phyloP scores from a whole-genome alignment of 139 green algal genomes.

The Picochlorum sp. region DNA sequence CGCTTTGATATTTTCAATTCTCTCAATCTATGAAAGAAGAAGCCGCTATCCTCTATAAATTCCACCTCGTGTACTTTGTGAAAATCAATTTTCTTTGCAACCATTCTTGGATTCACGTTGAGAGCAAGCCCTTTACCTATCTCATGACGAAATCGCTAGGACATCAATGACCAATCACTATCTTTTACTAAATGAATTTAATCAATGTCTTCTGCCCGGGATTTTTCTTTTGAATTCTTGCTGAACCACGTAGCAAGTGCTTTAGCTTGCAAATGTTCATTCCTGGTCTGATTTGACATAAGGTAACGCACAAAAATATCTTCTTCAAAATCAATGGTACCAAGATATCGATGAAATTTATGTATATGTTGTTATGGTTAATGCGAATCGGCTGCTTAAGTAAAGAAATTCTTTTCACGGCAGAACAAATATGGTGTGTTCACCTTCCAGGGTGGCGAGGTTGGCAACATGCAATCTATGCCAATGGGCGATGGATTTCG shows the following conservation, averaged over 20 bases:
- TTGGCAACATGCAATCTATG: conserved; percentile 94
- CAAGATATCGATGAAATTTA: no score
- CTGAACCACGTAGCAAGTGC: neutral
- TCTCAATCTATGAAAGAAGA: conserved; percentile 14
- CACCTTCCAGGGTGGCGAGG: conserved; percentile 6
- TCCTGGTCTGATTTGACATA: no score
- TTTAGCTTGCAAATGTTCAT: no score
- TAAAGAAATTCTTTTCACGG: no score
- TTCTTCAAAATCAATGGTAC: no score
- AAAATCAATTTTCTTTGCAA: neutral
- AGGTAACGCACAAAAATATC: no score
- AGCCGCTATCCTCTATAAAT: conserved; percentile 7
- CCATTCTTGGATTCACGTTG: neutral
- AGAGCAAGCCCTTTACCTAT: neutral
- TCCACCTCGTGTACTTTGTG: neutral
- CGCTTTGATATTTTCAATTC: conserved; percentile 1
- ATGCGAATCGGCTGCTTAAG: no score
- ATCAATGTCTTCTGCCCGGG: neutral
- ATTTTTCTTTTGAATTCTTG: neutral
- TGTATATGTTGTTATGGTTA: no score
- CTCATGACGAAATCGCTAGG: neutral
- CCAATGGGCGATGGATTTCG: conserved; percentile 97
- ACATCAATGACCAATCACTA: neutral
- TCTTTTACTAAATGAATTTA: neutral
- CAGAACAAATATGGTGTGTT: no score